A percentile compares a stretch with the other conserved stretches of the same genome.
Evolutionary conservation across 2,329 filamentous ascomycete genomes (phyloP).

Genomic region (Scorias spongiosa): DNA sequence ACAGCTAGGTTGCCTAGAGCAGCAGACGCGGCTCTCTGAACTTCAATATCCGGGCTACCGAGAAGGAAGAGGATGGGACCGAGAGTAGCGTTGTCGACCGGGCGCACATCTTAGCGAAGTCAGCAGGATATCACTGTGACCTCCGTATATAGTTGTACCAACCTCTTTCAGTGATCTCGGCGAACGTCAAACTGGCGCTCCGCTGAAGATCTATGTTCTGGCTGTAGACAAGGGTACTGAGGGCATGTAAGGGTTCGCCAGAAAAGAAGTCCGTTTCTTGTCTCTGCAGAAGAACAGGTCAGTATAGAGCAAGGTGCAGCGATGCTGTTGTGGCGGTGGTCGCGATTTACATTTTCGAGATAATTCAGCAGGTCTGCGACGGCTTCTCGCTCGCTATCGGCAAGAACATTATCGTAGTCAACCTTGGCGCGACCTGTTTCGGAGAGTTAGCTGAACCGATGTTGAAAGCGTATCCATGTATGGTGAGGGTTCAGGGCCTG

Average conservation of each 20-base stretch:
- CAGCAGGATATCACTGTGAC: conserved; percentile 3
- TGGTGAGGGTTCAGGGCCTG: background rate
- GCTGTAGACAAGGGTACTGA: conserved; percentile 94
- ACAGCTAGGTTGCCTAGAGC: conserved; percentile 92
- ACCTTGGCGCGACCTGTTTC: conserved; percentile 29
- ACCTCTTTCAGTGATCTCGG: conserved; percentile 98
- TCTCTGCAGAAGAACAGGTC: conserved; percentile 41
- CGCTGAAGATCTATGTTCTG: conserved; percentile 97
- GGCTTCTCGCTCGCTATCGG: conserved; percentile 91
- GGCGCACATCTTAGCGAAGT: conserved; percentile 61
- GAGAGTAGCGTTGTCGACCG: conserved; percentile 87
- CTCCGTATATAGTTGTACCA: conserved; percentile 11
- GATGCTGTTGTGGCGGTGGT: conserved; percentile 6
- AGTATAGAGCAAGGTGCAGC: conserved; percentile 18
- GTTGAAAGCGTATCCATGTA: background rate
- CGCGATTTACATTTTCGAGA: conserved; percentile 69
- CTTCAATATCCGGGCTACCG: conserved; percentile 90
- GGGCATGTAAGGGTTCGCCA: conserved; percentile 79
- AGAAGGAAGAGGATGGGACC: conserved; percentile 92
- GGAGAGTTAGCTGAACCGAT: background rate
- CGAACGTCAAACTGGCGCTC: conserved; percentile 95
- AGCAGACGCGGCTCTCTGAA: conserved; percentile 89
- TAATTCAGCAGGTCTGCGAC: conserved; percentile 91
- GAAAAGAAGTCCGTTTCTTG: conserved; percentile 97
- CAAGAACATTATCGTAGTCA: conserved; percentile 40